Evolutionary conservation across 192 early-diverging fungal species (phyloP), one percentile per base, ranked within the genome.

Genomic region (Chytriomyces confervae): DNA sequence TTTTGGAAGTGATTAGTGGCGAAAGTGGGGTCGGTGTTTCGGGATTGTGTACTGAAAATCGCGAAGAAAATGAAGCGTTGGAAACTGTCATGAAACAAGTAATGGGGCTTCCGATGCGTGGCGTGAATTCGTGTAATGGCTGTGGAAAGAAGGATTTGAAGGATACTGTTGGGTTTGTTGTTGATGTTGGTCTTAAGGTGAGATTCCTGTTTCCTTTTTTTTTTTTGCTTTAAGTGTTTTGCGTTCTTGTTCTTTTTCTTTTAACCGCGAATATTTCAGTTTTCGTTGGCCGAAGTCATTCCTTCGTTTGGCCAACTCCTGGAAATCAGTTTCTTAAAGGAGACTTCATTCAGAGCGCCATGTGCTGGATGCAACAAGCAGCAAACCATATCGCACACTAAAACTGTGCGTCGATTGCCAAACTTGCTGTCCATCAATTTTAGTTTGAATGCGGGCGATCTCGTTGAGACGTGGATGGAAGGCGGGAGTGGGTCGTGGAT

Each of bases 261-360:
- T n/a, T n/a, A n/a, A n/a, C n/a, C n/a, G n/a, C n/a, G n/a, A n/a
- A n/a, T n/a, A n/a, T n/a, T n/a, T 3, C 24, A 10, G 36, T 75
- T 64, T 60, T 61, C 5, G 27, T 46, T 5, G 10, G 10, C 20
- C 3, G 53, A 57, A 57, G 29, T 47, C n/a, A 6, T 70, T 23
- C 69, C 69, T 18, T 47, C 13, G 50, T 80, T 80, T 62, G 62
- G 57, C 1, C 65, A 44, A 23, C 69, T 85, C 4, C 65, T 87
- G 72, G 49, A 83, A 73, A 50, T 63, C 11, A 82, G 76, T 66
- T 80, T 95, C 44, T 85, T 88, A 27, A 80, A 92, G 13, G 92
- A 94, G 61, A 85, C 89, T 1, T 83, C 86, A 62, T 95, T 92
- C 10, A 93, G 91, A 64, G 95, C 95, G 18, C 97, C 94, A 93